These are phyloP conservation scores for Plasmodium adleri DNA, from an alignment of 169 alveolate species.

Conservation along the genomic window DNA sequence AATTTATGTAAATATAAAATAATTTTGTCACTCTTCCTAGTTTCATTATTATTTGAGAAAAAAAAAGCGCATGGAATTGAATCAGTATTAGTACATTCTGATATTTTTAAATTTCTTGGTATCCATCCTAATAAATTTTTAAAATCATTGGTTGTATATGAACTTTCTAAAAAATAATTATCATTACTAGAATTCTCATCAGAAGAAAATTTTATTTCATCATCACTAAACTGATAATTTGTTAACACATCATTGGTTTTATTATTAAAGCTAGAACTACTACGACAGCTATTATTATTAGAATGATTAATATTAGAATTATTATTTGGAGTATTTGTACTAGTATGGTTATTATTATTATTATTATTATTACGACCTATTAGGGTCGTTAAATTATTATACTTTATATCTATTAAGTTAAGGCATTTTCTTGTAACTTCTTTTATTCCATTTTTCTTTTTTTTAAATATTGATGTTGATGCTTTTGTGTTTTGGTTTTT, in stretches of 20 bases:
- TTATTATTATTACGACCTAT: neutral
- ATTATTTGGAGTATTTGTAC: neutral
- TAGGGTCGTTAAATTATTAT: constrained; percentile 20
- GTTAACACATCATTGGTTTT: constrained; percentile 15
- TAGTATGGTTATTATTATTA: neutral
- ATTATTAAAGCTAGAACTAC: neutral
- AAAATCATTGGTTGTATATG: constrained; percentile 64
- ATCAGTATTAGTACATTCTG: constrained; percentile 41
- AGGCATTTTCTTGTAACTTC: constrained; percentile 58
- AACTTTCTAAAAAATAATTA: constrained; percentile 44
- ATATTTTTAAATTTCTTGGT: constrained; percentile 55
- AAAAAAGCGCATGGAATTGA: constrained; percentile 74
- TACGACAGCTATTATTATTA: no score
- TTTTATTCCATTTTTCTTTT: constrained; percentile 38
- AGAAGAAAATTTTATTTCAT: constrained; percentile 65
- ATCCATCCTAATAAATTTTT: constrained; percentile 76
- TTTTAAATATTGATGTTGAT: neutral
- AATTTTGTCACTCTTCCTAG: constrained; percentile 20
- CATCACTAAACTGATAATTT: constrained; percentile 71
- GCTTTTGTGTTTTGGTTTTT: constrained; percentile 6
- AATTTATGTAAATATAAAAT: constrained; percentile 66
- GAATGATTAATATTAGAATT: no score
- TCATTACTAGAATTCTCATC: constrained; percentile 36
- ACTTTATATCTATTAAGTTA: constrained; percentile 37
- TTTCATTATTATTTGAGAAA: constrained; percentile 20